Percentiles rank a stretch among this genome's conserved stretches.
phyloP scores from a whole-genome alignment of 2,329 filamentous ascomycete species.

The Dactylellina sp. region DNA sequence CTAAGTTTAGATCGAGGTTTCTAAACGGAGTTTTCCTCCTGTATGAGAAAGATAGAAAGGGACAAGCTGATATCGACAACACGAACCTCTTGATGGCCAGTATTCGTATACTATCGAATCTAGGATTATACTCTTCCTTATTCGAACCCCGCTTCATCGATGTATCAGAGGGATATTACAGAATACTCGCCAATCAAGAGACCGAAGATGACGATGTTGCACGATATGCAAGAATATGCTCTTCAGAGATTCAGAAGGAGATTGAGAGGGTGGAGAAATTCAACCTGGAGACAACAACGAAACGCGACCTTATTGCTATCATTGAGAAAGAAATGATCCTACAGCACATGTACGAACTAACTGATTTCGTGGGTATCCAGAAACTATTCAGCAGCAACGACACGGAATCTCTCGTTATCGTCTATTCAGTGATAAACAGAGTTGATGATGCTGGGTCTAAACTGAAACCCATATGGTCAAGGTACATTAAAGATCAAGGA shows the following conservation, averaged over 20 bases:
- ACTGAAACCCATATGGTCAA: constrained; percentile 78
- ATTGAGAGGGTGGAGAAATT: constrained; percentile 81
- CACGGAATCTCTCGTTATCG: constrained; percentile 75
- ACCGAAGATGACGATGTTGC: constrained; percentile 74
- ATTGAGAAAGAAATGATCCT: constrained; percentile 80
- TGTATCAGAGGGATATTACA: constrained; percentile 76
- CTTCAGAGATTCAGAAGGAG: constrained; percentile 77
- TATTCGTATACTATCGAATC: constrained; percentile 84
- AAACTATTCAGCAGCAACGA: constrained; percentile 79
- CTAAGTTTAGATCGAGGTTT: constrained; percentile 68
- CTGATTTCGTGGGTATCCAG: constrained; percentile 75
- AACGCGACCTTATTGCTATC: constrained; percentile 77
- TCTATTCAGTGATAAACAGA: constrained; percentile 82
- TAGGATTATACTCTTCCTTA: constrained; percentile 79
- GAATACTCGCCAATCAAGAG: constrained; percentile 75
- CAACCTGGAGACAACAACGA: constrained; percentile 84
- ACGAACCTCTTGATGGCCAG: constrained; percentile 76
- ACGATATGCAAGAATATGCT: constrained; percentile 78
- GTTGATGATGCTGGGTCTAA: constrained; percentile 69
- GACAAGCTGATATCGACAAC: constrained; percentile 70
- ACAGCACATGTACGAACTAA: constrained; percentile 74
- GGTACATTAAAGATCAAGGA: constrained; percentile 82
- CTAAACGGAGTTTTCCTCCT: constrained; percentile 81
- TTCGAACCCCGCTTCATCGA: constrained; percentile 83
- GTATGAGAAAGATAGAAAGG: constrained; percentile 76